These are phyloP conservation scores for Pythium vanterpoolii DNA, from an alignment of 352 stramenopile genomes.

Conservation along the genomic window DNA sequence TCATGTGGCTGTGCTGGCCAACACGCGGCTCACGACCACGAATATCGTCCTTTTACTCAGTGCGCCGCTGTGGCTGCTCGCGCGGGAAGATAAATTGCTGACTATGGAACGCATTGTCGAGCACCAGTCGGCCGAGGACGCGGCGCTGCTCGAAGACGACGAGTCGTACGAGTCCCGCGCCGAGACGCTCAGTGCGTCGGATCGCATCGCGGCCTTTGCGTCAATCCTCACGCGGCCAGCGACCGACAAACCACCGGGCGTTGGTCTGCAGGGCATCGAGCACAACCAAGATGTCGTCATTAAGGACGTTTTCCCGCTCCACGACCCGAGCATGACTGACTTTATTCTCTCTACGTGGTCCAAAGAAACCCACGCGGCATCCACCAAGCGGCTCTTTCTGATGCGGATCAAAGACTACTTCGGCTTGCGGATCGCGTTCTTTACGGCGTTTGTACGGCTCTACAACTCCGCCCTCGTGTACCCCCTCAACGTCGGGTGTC, in stretches of 20 bases:
- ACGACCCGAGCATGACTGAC: conserved; percentile 59
- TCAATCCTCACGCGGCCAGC: conserved; percentile 47
- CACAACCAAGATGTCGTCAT: conserved; percentile 46
- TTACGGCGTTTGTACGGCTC: conserved; percentile 53
- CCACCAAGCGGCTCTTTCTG: conserved; percentile 44
- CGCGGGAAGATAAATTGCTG: conserved; percentile 60
- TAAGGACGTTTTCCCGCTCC: conserved; percentile 55
- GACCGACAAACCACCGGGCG: conserved; percentile 47
- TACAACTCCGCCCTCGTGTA: conserved; percentile 54
- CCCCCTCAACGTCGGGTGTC: conserved; percentile 35
- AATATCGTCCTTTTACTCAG: conserved; percentile 51
- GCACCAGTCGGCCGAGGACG: conserved; percentile 55
- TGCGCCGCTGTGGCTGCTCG: conserved; percentile 51
- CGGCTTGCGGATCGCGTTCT: conserved; percentile 56
- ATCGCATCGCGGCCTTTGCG: conserved; percentile 48
- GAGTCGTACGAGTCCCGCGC: conserved; percentile 49
- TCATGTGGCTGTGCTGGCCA: conserved; percentile 52
- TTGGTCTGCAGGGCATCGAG: conserved; percentile 42
- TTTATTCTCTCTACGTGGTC: conserved; percentile 61
- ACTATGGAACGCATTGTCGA: conserved; percentile 59
- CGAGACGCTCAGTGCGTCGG: conserved; percentile 50
- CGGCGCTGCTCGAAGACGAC: conserved; percentile 42
- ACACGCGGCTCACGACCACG: conserved; percentile 43
- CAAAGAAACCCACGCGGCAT: conserved; percentile 38
- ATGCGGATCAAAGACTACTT: conserved; percentile 66